Conservation (phyloP, 306 rosid genomes). For the Argentina anserina region DNA sequence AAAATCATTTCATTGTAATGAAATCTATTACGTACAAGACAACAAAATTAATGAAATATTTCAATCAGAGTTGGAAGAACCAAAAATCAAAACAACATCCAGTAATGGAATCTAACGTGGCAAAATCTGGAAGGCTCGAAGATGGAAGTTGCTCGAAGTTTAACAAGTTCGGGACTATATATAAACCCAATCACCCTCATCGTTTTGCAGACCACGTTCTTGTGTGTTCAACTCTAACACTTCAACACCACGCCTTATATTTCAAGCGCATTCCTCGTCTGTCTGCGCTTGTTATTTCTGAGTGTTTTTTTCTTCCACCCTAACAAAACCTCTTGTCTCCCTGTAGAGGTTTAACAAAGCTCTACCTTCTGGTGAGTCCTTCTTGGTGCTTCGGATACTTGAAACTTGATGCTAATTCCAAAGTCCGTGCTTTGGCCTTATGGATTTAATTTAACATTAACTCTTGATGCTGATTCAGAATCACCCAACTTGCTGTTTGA, state of each 20-base stretch:
- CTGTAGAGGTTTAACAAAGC: not conserved
- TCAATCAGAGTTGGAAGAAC: not conserved
- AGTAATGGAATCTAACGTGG: not conserved
- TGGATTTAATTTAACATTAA: not conserved
- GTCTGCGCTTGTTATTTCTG: not conserved
- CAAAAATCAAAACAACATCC: not conserved
- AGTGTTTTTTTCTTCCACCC: no score
- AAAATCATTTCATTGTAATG: not conserved
- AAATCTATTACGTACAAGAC: no score
- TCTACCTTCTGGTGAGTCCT: conserved; percentile 2
- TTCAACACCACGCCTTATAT: not conserved
- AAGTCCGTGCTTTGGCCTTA: not conserved
- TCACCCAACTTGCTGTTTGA: not conserved
- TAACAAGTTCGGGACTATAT: not conserved
- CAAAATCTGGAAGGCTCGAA: not conserved
- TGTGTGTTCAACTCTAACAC: not conserved
- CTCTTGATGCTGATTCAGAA: not conserved
- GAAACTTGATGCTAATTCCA: not conserved
- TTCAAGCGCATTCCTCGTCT: not conserved
- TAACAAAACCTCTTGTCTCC: not conserved
- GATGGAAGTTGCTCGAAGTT: conserved; percentile 5
- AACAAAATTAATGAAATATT: not conserved
- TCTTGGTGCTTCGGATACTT: not conserved
- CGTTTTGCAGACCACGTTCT: rapidly evolving
- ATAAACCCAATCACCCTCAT: not conserved